Base-by-base conservation (phyloP, 495 filamentous ascomycete genomes). In the Penicillium lagena region DNA sequence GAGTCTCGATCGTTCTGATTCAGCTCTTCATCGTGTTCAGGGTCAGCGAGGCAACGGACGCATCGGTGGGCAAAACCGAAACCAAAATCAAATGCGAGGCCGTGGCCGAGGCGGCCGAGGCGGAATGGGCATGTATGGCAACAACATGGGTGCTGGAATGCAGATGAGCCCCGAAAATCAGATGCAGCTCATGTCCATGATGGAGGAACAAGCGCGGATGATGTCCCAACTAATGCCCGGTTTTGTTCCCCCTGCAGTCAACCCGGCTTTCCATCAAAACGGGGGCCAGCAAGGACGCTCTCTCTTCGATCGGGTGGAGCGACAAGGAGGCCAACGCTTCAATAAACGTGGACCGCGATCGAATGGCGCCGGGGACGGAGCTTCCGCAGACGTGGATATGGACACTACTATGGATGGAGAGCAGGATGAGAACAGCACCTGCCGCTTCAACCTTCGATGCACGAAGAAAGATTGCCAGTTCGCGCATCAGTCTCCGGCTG, bases 401-500 rank as follows among this genome's bases (percentile, higher is more conserved):
- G 70, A 73, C 42, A 63, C 48, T 1, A 33, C 51, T 5, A 56
- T 52, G 49, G 56, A 59, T 48, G 59, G 59, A 10, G 56, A 55
- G 61, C 81, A 45, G 49, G 81, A 82, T 9, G 76, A 83, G 49
- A 78, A 77, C 50, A 70, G 65, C 38, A 52, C 66, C 30, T 99
- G 93, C 76, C 87, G 82, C 37, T 99, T 83, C 70, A 95, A 96
- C 66, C 72, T 89, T 29, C 72, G 76, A 39, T 99, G 93, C 68
- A 87, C 82, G 13, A 90, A 94, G 59, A 77, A 80, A 49, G 89
- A 95, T 45, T 99, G 93, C 63, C 82, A 80, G 36, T 97, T 87
- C 60, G 93, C 87, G 22, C 93, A 99, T 56, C 93, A 96, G 62
- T 95, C 90, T 11, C 87, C 93, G 22, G 90, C 86, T 14, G 90